These are phyloP conservation scores for Pichia phayaonensis DNA, from an alignment of 805 yeast species.

Conservation along the genomic window DNA sequence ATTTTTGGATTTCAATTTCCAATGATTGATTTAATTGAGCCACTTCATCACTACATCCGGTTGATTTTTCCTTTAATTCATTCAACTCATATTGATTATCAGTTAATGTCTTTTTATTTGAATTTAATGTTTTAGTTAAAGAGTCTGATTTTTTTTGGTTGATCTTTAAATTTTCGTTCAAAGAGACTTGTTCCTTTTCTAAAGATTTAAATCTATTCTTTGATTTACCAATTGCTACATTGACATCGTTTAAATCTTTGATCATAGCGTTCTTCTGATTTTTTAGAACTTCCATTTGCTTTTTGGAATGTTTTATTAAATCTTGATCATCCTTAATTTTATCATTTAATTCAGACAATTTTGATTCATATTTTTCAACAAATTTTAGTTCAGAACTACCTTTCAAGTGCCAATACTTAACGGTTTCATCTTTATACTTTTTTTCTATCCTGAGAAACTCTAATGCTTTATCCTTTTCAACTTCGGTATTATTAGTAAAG, in stretches of 20 bases:
- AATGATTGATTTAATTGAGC: slow-evolving; percentile 38
- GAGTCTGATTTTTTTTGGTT: slow-evolving; percentile 50
- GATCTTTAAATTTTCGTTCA: slow-evolving; percentile 73
- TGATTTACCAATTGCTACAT: slow-evolving; percentile 24
- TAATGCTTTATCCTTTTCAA: slow-evolving; percentile 61
- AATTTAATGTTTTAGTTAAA: slow-evolving; percentile 43
- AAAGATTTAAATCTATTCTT: slow-evolving; percentile 33
- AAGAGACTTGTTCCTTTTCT: slow-evolving; percentile 55
- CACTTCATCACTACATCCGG: slow-evolving; percentile 38
- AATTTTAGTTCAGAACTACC: slow-evolving; percentile 36
- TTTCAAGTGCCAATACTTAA: slow-evolving; percentile 49
- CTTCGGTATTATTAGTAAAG: slow-evolving; percentile 45
- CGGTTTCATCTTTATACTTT: slow-evolving; percentile 41
- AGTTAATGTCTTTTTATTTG: slow-evolving; percentile 37
- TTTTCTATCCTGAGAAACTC: slow-evolving; percentile 60
- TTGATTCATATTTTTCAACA: slow-evolving; percentile 30
- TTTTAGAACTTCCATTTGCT: slow-evolving; percentile 29
- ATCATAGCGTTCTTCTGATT: slow-evolving; percentile 22
- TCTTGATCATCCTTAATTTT: slow-evolving; percentile 5
- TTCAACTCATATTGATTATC: slow-evolving; percentile 41
- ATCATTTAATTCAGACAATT: slow-evolving; percentile 3
- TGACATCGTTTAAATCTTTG: slow-evolving; percentile 18
- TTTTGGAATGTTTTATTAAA: slow-evolving; percentile 29
- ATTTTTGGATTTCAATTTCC: slow-evolving; percentile 42
- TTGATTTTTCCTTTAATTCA: slow-evolving; percentile 37